Conservation (phyloP, 2,329 filamentous ascomycete genomes). For the Fusarium xyrophilum region DNA sequence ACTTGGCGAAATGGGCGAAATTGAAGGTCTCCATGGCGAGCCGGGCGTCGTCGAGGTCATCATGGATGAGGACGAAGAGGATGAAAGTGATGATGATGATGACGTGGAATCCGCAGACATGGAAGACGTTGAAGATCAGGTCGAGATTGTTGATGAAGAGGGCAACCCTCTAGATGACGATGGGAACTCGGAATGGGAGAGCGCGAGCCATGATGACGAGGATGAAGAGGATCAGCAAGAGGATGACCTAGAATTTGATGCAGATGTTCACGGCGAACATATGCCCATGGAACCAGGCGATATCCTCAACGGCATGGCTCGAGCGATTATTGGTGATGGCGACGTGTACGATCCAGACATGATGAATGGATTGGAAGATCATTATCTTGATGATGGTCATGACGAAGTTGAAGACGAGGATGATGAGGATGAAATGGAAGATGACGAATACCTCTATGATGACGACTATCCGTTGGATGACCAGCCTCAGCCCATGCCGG, state of each 20-base stretch:
- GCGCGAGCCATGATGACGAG: conserved; percentile 61
- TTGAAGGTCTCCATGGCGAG: conserved; percentile 75
- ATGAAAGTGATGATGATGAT: conserved; percentile 63
- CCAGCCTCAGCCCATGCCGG: conserved; percentile 55
- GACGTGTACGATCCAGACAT: conserved; percentile 61
- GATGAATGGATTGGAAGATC: conserved; percentile 58
- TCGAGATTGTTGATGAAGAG: conserved; percentile 69
- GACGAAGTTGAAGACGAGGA: conserved; percentile 68
- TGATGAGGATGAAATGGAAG: conserved; percentile 75
- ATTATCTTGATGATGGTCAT: conserved; percentile 60
- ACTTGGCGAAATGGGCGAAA: conserved; percentile 81
- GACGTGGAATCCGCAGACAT: conserved; percentile 52
- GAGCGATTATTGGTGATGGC: conserved; percentile 61
- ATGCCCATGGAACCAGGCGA: conserved; percentile 55
- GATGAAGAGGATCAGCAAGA: conserved; percentile 61
- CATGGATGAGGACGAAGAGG: conserved; percentile 75
- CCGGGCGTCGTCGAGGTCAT: conserved; percentile 75
- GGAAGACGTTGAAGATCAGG: conserved; percentile 61
- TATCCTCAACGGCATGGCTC: conserved; percentile 61
- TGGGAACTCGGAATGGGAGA: conserved; percentile 67
- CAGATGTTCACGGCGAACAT: conserved; percentile 60
- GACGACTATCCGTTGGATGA: conserved; percentile 61
- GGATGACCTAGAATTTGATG: conserved; percentile 63
- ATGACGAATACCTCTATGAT: conserved; percentile 69
- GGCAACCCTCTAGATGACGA: conserved; percentile 66